Evolutionary conservation across 495 filamentous ascomycete genomes (phyloP).

Genomic region (Trichoderma orchidacearum): DNA sequence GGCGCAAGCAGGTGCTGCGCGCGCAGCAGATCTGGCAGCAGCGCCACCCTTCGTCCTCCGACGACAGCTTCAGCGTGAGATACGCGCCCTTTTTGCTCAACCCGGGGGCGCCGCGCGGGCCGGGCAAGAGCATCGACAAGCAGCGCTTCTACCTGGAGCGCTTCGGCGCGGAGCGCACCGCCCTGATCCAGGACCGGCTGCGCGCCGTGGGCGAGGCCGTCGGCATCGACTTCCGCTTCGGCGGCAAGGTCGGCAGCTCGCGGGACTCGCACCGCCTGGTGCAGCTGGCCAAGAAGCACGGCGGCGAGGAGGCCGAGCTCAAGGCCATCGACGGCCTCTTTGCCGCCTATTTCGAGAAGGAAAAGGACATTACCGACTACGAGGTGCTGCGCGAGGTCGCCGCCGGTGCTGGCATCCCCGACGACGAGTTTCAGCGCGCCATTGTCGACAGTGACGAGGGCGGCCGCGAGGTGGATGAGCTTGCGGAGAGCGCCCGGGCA

Average conservation of each 20-base stretch:
- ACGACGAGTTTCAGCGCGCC: background rate
- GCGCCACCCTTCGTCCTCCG: slow-evolving; percentile 35
- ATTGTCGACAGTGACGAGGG: background rate
- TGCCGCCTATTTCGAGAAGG: slow-evolving; percentile 60
- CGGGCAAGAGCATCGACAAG: slow-evolving; percentile 9
- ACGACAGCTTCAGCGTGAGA: slow-evolving; percentile 55
- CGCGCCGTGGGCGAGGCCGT: slow-evolving; percentile 39
- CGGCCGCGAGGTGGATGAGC: background rate
- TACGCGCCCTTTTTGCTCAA: slow-evolving; percentile 79
- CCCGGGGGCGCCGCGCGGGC: slow-evolving; percentile 38
- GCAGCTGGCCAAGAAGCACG: slow-evolving; percentile 50
- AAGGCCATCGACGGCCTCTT: slow-evolving; percentile 55
- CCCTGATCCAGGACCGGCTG: slow-evolving; percentile 45
- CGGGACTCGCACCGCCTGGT: slow-evolving; percentile 64
- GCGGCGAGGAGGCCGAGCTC: slow-evolving; percentile 36
- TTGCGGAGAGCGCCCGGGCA: background rate
- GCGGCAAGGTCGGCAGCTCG: slow-evolving; percentile 65
- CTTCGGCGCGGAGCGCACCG: slow-evolving; percentile 37
- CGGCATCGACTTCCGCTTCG: slow-evolving; percentile 61
- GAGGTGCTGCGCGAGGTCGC: slow-evolving; percentile 11
- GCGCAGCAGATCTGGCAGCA: slow-evolving; percentile 47
- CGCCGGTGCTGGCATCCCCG: background rate
- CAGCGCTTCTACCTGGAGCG: slow-evolving; percentile 8
- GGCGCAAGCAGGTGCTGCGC: slow-evolving; percentile 55
- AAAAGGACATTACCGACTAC: slow-evolving; percentile 59